Conservation (phyloP, 371 early-diverging fungal species). For the Mortierella sp. region DNA sequence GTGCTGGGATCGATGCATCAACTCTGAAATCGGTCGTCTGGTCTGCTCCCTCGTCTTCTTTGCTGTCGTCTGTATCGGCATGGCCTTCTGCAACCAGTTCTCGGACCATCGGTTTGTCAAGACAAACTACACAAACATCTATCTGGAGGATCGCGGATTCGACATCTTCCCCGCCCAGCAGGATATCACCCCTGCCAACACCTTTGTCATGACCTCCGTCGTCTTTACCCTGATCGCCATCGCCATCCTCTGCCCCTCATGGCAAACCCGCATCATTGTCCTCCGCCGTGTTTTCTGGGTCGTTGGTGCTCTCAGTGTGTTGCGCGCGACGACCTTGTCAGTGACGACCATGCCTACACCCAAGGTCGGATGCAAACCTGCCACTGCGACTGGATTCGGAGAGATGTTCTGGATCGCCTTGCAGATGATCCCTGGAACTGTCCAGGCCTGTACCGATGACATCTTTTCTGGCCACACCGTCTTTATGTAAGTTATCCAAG, state of each 20-base stretch:
- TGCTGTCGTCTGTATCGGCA: conserved; percentile 41
- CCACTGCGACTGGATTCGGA: conserved; percentile 44
- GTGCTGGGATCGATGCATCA: conserved; percentile 26
- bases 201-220: conserved; percentile 60
- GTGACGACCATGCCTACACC: conserved; percentile 82
- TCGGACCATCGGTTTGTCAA: conserved; percentile 57
- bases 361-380: conserved; percentile 62
- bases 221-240: conserved; percentile 63
- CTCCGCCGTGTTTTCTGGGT: conserved; percentile 73
- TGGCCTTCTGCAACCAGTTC: conserved; percentile 59
- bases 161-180: conserved; percentile 44
- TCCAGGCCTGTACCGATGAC: conserved; percentile 78
- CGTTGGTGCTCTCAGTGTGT: conserved; percentile 68
- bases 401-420: conserved; percentile 55
- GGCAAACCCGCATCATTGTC: conserved; percentile 66
- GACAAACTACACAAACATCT: conserved; percentile 30
- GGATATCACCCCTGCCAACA: conserved; percentile 59
- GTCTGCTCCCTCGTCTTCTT: conserved; percentile 34
- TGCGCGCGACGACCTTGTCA: conserved; percentile 72
- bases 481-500: conserved; percentile 62
- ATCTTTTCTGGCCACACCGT: conserved; percentile 83
- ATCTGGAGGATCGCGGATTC: conserved; percentile 53
- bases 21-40: conserved; percentile 44
- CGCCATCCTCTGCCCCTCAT: conserved; percentile 63
- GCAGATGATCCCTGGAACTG: conserved; percentile 63